These are phyloP conservation scores for Cyclotella choctawhatcheeana DNA, from an alignment of 108 stramenopile genomes.

Conservation along the genomic window DNA sequence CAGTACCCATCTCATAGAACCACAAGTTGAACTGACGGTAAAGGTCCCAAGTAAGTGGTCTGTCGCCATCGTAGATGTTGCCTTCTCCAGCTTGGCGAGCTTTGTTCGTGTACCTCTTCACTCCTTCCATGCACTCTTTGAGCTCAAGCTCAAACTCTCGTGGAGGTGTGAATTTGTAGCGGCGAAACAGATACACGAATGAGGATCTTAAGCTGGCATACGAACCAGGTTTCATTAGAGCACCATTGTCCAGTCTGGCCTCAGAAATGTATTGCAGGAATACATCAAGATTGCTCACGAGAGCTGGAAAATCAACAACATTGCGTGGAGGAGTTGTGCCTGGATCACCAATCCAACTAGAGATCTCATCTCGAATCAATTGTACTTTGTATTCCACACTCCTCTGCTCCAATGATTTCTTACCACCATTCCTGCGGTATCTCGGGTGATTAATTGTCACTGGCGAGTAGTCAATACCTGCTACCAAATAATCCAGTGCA, in stretches of 20 bases:
- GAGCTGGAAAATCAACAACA: not conserved
- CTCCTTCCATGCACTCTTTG: slow-evolving; percentile 15
- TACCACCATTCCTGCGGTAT: not conserved
- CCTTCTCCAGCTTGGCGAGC: slow-evolving; percentile 18
- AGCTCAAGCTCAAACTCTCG: not conserved
- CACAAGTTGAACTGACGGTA: slow-evolving; percentile 18
- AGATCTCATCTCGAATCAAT: not conserved
- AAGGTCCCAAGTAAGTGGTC: slow-evolving; percentile 11
- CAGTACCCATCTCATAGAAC: not conserved
- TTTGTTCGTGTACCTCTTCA: slow-evolving; percentile 1
- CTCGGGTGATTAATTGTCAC: not conserved
- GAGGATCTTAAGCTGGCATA: not conserved
- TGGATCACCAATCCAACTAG: not conserved
- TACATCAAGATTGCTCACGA: not conserved
- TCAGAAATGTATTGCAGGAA: not conserved
- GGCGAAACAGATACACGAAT: not conserved
- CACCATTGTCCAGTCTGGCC: not conserved
- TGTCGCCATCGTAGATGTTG: slow-evolving; percentile 14
- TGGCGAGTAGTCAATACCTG: slow-evolving; percentile 13
- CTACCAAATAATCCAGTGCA: not conserved
- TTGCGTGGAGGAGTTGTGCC: not conserved
- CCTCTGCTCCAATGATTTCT: not conserved
- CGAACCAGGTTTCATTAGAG: not conserved
- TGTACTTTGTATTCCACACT: not conserved
- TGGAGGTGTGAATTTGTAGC: not conserved